Percentiles rank a stretch among this genome's conserved stretches.
phyloP scores from a whole-genome alignment of 2,329 filamentous ascomycete genomes.

The Annulohypoxylon truncatum region DNA sequence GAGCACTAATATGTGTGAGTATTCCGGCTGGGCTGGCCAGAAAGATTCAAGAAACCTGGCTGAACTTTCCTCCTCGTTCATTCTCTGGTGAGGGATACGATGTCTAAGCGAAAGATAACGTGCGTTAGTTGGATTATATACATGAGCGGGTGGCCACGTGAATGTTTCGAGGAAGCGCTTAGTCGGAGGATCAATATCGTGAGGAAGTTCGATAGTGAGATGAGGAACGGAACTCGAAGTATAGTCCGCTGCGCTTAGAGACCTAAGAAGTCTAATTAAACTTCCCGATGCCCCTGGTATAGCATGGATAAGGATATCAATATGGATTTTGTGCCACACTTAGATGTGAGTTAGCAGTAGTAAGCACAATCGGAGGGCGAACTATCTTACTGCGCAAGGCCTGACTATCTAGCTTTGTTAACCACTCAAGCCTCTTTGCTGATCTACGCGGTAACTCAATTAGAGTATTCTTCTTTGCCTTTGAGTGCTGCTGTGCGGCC shows the following conservation, averaged over 20 bases:
- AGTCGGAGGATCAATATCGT: constrained; percentile 73
- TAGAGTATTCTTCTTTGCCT: constrained; percentile 66
- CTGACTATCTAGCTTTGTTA: constrained; percentile 78
- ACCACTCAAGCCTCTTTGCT: constrained; percentile 76
- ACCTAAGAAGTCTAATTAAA: constrained; percentile 80
- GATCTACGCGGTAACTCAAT: constrained; percentile 78
- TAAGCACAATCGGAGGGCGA: background rate
- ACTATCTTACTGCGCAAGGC: constrained; percentile 70
- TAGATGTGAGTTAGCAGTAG: constrained; percentile 40
- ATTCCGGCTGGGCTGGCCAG: constrained; percentile 74
- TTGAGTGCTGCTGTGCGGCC: constrained; percentile 67
- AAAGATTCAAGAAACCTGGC: constrained; percentile 86
- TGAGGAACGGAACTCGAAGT: constrained; percentile 75
- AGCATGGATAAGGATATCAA: constrained; percentile 89
- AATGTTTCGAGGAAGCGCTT: constrained; percentile 72
- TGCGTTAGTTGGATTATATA: constrained; percentile 55
- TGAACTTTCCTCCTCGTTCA: constrained; percentile 77
- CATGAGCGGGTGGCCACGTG: constrained; percentile 70
- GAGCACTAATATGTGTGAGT: constrained; percentile 84
- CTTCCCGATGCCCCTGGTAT: constrained; percentile 76
- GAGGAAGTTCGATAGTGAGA: constrained; percentile 86
- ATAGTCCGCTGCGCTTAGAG: constrained; percentile 81
- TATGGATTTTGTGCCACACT: constrained; percentile 81
- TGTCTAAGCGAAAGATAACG: constrained; percentile 77
- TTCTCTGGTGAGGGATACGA: constrained; percentile 70